Evolutionary conservation across 2,329 filamentous ascomycete species (phyloP), one percentile per base, ranked within the genome.

Genomic region (Aotearoamyces nothofagi): DNA sequence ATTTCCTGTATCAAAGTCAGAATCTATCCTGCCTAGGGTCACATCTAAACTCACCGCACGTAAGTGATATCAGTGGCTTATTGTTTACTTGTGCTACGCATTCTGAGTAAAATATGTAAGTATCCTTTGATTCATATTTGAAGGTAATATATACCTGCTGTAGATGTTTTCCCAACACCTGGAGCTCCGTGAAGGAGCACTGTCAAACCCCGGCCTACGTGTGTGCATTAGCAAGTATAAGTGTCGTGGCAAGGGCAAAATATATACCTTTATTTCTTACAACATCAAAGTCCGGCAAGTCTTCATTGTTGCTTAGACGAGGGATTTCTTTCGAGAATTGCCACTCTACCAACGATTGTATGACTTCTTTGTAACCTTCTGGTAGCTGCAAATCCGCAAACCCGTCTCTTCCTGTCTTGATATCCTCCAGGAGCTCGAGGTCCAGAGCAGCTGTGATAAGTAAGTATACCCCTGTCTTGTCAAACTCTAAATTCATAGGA

Each of bases 1-100:
- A 44, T 84, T 77, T 15, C 78, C 78, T 39, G 53, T 55, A 27
- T 67, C 53, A 17, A 53, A 54, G 61, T 63, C 17, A 55, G 52
- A 20, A 49, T 50, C 19, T 3, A 12, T 5, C 15, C 9, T 11
- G 9, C n/a, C 4, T 22, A 15, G 11, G 22, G 15, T 8, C 3
- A 1, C 81, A 56, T 2, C 81, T 68, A 0, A 55, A 39, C 7
- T 25, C 16, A 30, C 6, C 29, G n/a, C 22, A 30, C 10, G 29
- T 30, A 10, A 30, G 24, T 10, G 29, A 19, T 12, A 65, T 63
- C 4, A 67, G 52, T 2, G 62, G 64, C 17, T 56, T 52, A 22
- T 48, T 49, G 37, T 58, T 56, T 37, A 54, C 51, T 45, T 65
- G 61, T 1, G 61, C 59, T 3, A 66, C 57, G 59, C 20, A 72